phyloP scores from a whole-genome alignment of 495 filamentous ascomycete species.

The Talaromyces wortmannii region DNA sequence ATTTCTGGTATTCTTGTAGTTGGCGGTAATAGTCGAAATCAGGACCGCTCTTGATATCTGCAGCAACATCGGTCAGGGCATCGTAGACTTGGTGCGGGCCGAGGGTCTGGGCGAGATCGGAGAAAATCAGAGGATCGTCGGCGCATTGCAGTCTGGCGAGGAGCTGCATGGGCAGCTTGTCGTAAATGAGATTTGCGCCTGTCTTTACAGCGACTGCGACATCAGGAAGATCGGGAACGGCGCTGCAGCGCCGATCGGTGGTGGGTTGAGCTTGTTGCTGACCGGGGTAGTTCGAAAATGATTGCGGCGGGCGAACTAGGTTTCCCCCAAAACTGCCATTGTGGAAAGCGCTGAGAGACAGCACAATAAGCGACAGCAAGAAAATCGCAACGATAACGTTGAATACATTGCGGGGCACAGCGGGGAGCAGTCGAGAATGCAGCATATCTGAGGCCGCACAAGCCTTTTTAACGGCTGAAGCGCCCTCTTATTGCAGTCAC shows the following conservation, averaged over 20 bases:
- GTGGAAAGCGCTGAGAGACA: constrained; percentile 1
- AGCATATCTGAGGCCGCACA: constrained; percentile 1
- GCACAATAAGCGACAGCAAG: neutral
- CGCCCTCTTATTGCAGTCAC: too few species aligned
- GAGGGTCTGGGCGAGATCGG: constrained; percentile 46
- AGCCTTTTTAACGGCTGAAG: neutral
- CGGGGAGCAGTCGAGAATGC: neutral
- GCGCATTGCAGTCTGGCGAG: constrained; percentile 43
- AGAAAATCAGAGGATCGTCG: constrained; percentile 50
- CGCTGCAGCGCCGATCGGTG: constrained; percentile 2
- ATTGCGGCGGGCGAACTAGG: neutral
- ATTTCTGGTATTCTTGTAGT: constrained; percentile 35
- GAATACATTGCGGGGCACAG: constrained; percentile 1
- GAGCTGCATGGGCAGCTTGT: constrained; percentile 48
- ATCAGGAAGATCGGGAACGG: constrained; percentile 1
- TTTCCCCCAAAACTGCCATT: neutral
- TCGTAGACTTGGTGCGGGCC: constrained; percentile 42
- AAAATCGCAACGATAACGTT: constrained; percentile 1
- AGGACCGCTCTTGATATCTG: constrained; percentile 14
- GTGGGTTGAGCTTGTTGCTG: neutral
- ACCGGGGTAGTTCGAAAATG: neutral
- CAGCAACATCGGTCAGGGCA: constrained; percentile 41
- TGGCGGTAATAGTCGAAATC: constrained; percentile 52
- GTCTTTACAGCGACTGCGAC: constrained; percentile 41
- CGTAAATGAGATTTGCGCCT: constrained; percentile 46